Conservation (phyloP, 139 green algal genomes). For the Chlamydomonas incerta region DNA sequence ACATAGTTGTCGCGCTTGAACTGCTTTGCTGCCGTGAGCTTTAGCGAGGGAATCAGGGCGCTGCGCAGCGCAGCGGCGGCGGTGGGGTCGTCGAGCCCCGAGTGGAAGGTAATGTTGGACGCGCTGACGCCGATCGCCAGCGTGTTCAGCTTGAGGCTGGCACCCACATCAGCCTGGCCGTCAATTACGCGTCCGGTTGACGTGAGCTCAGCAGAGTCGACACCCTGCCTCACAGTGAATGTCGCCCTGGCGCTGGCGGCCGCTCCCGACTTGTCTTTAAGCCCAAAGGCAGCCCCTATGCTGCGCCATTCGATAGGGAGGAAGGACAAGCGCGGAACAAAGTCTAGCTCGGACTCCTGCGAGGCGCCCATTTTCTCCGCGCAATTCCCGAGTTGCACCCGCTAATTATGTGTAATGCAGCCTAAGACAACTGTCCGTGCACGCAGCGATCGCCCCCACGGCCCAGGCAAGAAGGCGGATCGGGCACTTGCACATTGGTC, state of each 20-base stretch:
- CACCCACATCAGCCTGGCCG: constrained; percentile 48
- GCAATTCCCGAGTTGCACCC: background rate
- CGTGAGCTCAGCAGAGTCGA: constrained; percentile 45
- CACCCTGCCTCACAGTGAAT: constrained; percentile 59
- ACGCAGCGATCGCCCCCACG: no score
- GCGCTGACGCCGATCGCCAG: constrained; percentile 56
- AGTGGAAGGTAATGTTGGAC: constrained; percentile 49
- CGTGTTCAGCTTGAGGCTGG: constrained; percentile 41
- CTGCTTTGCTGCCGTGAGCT: constrained; percentile 55
- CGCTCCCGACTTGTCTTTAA: constrained; percentile 21
- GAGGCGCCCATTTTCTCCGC: constrained; percentile 17
- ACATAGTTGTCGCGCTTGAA: constrained; percentile 51
- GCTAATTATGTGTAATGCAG: no score
- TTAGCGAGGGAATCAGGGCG: constrained; percentile 55
- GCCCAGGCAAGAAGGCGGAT: no score
- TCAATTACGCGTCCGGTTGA: constrained; percentile 50
- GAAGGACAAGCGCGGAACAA: constrained; percentile 50
- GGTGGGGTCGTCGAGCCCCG: constrained; percentile 54
- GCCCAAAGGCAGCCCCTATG: constrained; percentile 50
- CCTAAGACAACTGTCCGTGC: no score
- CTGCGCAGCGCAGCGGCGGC: constrained; percentile 21
- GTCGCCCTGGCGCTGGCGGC: constrained; percentile 47
- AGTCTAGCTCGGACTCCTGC: constrained; percentile 58
- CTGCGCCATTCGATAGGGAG: constrained; percentile 54
- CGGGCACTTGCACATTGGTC: no score